A percentile compares a stretch with the other conserved stretches of the same genome.
Evolutionary conservation across 2,329 filamentous ascomycete genomes (phyloP).

Genomic region (Ophiocordyceps camponoti-rufipedis): DNA sequence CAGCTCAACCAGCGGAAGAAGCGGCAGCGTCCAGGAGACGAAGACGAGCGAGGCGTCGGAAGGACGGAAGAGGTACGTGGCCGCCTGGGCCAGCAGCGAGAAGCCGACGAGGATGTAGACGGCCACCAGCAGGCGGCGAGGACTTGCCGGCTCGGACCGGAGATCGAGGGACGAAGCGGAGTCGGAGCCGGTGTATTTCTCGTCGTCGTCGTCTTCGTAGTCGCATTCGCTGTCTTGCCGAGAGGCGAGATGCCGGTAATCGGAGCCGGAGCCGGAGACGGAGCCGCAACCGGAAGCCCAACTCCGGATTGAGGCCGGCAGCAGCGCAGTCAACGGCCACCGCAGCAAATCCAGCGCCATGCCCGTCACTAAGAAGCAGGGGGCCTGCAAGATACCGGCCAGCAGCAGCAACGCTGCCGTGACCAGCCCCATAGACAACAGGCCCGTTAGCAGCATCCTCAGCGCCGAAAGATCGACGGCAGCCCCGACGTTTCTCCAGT

Average conservation of each 20-base stretch:
- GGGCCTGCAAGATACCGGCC: slow-evolving; percentile 10
- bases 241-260: slow-evolving; percentile 8
- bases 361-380: slow-evolving; percentile 5
- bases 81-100: slow-evolving; percentile 6
- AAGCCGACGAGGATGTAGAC: slow-evolving; percentile 4
- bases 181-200: background rate
- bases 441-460: slow-evolving; percentile 12
- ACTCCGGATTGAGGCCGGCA: background rate
- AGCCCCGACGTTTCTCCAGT: slow-evolving; percentile 15
- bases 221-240: slow-evolving; percentile 1
- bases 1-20: slow-evolving; percentile 17
- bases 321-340: slow-evolving; percentile 6
- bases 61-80: slow-evolving; percentile 9
- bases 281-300: slow-evolving; percentile 1
- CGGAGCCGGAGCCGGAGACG: background rate
- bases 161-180: background rate
- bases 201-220: slow-evolving; percentile 5
- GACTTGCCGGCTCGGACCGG: background rate
- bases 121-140: background rate
- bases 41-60: slow-evolving; percentile 13
- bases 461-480: slow-evolving; percentile 12
- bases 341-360: slow-evolving; percentile 9
- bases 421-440: slow-evolving; percentile 9
- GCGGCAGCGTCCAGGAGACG: slow-evolving; percentile 15
- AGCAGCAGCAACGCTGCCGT: slow-evolving; percentile 4